Evolutionary conservation across 306 rosid genomes (phyloP).

Genomic region (Trifolium dubium): DNA sequence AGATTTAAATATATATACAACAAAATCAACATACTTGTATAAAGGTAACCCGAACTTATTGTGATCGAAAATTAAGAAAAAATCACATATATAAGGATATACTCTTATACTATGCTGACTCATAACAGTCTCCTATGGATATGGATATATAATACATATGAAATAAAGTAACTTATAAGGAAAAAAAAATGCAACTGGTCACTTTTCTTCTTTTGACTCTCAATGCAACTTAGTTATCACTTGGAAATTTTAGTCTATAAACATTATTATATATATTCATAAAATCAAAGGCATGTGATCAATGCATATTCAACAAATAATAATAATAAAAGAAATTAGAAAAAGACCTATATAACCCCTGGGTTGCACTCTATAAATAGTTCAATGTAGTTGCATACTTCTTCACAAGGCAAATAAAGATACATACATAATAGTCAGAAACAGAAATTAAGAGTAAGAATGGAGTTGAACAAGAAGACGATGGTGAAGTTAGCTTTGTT

Average conservation of each 20-base stretch:
- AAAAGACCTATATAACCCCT: neutral
- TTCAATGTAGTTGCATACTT: neutral
- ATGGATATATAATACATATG: too few relatives aligned
- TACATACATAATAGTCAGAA: neutral
- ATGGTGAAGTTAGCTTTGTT: neutral
- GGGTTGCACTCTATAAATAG: neutral
- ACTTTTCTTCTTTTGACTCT: neutral
- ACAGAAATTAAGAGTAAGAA: neutral
- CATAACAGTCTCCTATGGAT: neutral
- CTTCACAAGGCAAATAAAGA: neutral
- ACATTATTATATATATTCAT: neutral
- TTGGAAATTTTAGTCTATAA: neutral
- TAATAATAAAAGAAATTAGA: neutral
- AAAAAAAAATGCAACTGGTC: neutral
- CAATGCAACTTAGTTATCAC: neutral
- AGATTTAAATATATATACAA: too few relatives aligned
- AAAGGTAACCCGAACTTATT: neutral
- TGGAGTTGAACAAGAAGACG: neutral
- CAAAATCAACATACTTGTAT: too few relatives aligned
- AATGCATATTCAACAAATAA: neutral
- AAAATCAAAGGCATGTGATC: neutral
- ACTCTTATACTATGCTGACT: neutral
- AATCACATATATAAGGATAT: neutral
- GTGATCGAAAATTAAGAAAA: too few relatives aligned
- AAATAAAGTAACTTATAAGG: too few relatives aligned